Conservation (phyloP, 2,329 filamentous ascomycete genomes). For the Penicillium frequentans region DNA sequence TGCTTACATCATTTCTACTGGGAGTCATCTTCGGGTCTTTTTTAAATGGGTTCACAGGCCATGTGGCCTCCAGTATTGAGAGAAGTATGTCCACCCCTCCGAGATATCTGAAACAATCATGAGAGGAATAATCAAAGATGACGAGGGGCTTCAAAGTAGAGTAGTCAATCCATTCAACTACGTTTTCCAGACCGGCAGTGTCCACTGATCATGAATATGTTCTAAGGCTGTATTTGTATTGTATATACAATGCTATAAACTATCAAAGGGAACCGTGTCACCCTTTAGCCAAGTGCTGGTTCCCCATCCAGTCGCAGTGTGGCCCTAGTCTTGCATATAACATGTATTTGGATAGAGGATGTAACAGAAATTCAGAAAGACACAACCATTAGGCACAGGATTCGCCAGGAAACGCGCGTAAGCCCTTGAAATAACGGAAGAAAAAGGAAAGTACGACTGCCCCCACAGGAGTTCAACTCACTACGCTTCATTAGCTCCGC, state of each 20-base stretch:
- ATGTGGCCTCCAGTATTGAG: background rate
- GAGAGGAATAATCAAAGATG: background rate
- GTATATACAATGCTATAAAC: background rate
- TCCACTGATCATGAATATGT: background rate
- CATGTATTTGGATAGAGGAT: background rate
- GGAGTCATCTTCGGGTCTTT: background rate
- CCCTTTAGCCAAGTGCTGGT: background rate
- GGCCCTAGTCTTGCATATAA: slow-evolving; percentile 3
- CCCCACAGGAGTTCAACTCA: background rate
- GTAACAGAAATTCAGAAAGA: slow-evolving; percentile 3
- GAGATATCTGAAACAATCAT: background rate
- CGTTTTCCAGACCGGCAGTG: background rate
- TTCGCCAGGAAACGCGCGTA: slow-evolving; percentile 17
- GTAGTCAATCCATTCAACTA: background rate
- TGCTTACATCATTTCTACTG: background rate
- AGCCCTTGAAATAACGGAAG: slow-evolving; percentile 9
- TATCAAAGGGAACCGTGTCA: background rate
- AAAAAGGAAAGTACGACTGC: background rate
- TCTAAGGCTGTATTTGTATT: background rate
- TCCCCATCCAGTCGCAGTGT: background rate
- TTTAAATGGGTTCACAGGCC: background rate
- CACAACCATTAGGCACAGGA: slow-evolving; percentile 7
- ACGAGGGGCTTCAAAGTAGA: background rate
- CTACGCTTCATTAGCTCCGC: background rate
- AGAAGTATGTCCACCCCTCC: too few relatives aligned